phyloP scores from a whole-genome alignment of 352 stramenopile genomes.

The Globisporangium acanthophoron region DNA sequence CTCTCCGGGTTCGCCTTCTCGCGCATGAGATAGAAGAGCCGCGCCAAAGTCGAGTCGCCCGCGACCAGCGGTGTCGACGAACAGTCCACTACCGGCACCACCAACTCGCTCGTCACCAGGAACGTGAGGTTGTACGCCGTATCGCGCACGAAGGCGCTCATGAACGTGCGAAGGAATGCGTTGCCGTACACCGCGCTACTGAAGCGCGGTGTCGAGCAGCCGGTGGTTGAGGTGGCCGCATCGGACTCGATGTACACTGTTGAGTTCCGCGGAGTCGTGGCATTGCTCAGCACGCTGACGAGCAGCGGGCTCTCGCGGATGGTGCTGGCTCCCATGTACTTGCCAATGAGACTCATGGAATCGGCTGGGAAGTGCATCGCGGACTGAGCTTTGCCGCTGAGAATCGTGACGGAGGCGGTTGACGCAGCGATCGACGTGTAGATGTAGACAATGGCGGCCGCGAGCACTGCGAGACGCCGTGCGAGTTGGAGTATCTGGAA shows the following conservation, averaged over 20 bases:
- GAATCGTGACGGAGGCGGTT: neutral
- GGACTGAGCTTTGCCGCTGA: neutral
- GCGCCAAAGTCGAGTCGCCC: neutral
- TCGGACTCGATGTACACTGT: no score
- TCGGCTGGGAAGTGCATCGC: no score
- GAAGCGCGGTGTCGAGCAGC: slow-evolving; percentile 12
- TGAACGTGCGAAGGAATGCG: slow-evolving; percentile 20
- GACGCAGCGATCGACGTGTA: neutral
- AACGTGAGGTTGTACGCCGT: slow-evolving; percentile 19
- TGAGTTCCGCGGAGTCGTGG: no score
- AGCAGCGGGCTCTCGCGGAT: no score
- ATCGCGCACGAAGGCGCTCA: slow-evolving; percentile 14
- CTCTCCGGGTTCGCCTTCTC: neutral
- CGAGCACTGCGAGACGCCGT: neutral
- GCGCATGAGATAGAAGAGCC: slow-evolving; percentile 23
- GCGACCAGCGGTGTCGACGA: neutral
- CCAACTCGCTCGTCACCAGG: slow-evolving; percentile 1
- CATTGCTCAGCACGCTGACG: no score
- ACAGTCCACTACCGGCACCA: slow-evolving; percentile 11
- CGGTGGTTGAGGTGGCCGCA: neutral
- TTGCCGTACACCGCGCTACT: slow-evolving; percentile 25
- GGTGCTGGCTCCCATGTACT: no score
- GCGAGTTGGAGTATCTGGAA: neutral
- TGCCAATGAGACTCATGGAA: no score
- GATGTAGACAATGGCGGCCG: neutral